Evolutionary conservation across 2,329 filamentous ascomycete genomes (phyloP), one percentile per base, ranked within the genome.

Genomic region (Hypoxylon sp.): DNA sequence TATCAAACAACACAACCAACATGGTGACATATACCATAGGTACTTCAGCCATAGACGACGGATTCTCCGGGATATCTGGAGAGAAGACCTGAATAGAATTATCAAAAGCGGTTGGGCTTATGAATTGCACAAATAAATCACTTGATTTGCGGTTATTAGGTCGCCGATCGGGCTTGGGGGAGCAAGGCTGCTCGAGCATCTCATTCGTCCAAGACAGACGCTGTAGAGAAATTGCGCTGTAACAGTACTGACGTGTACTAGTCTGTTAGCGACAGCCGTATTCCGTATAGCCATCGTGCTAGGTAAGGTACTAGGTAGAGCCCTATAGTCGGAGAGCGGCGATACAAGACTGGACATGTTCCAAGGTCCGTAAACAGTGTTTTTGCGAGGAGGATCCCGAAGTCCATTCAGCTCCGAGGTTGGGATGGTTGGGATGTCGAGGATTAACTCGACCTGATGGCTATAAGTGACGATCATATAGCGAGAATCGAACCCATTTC

Each of bases 391-490:
- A 62, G 51, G 51, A 51, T 63, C 27, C 44, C 60, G 48, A 59
- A 53, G n/a, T 35, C 19, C 21, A 53, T 69, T 65, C 67, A 69
- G 67, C 67, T 69, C 59, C 53, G 60, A 65, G 57, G 24, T 52
- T 65, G 27, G 27, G 56, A 62, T 27, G 48, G 37, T 59, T 62
- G 31, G 56, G 11, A 60, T 46, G 35, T 68, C 46, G 56, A 62
- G 61, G 52, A 61, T 67, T 39, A 29, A 62, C 46, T 61, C 46
- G 46, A 51, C 57, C 55, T 68, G 62, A 70, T 47, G 46, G 64
- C 42, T 70, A 70, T 68, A 70, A 50, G 37, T 68, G 68, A 35
- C 65, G 68, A 70, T 70, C 68, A 62, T 70, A 70, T 70, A 65
- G 58, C 19, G 55, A 27, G 51, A 58, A 48, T 58, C 27, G 21